Evolutionary conservation across 1,139 yeast genomes (phyloP), one percentile per base, ranked within the genome.

Genomic region (Candida glucosophila): DNA sequence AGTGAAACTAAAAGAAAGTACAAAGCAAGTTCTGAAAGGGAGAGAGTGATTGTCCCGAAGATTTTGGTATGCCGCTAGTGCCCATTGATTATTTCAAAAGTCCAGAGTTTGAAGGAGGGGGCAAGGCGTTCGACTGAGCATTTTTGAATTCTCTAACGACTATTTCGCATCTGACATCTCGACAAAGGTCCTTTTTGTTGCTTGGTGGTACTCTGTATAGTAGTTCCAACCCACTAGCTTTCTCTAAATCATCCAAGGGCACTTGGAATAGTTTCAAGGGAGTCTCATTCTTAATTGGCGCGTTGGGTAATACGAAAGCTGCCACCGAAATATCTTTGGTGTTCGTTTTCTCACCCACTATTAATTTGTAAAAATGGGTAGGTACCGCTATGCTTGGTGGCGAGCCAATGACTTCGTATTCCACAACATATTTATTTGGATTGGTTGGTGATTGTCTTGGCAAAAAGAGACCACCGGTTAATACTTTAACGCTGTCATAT

Each of bases 371-470:
- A 47, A 92, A 90, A 54, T 90, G 98, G 0, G 98, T 90, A 11
- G 99, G 98, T 7, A 90, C 99, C 0, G 98, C 97, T 29, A 90
- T 69, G 41, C 73, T 82, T 27, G 98, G 98, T 5, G 99, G 99
- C 39, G 85, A 81, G 3, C 99, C 99, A 50, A 90, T 85, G 22
- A 90, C 83, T 55, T 92, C 98, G 52, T 88, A 90, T 3, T 71
- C 61, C 11, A 90, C 95, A 37, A 82, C 65, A 53, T 62, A 82
- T 49, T 88, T 90, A 3, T 88, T 92, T 16, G 30, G 30, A 10
- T 59, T 69, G 22, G 58, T 70, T 2, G 76, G 71, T 36, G 74
- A 71, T 32, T 63, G 61, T 43, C 78, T 79, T 4, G 99, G 98
- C 31, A 90, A 67, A 47, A 77, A 90, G 30, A 92, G 60, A 1